These are phyloP conservation scores for Penicillium sp. DNA, from an alignment of 2,329 filamentous ascomycete genomes.

Conservation along the genomic window DNA sequence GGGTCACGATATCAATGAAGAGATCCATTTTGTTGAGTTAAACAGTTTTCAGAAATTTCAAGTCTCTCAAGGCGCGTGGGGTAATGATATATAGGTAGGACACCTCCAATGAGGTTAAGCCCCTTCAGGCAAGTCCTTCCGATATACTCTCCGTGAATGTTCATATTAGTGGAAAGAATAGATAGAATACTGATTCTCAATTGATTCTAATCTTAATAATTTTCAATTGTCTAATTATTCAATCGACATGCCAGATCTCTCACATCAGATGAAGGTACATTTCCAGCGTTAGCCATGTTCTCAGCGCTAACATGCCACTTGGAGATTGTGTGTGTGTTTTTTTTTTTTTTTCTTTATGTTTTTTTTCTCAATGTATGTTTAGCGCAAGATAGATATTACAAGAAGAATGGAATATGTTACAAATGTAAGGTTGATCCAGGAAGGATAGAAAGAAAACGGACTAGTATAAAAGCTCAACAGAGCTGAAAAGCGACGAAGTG, in stretches of 20 bases:
- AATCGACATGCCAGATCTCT: neutral
- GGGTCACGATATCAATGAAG: conserved; percentile 60
- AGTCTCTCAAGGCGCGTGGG: neutral
- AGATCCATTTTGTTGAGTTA: conserved; percentile 9
- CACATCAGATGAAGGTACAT: no score
- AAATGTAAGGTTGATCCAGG: neutral
- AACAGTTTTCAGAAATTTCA: neutral
- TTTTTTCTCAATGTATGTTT: neutral
- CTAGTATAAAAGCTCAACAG: neutral
- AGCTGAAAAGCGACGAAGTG: neutral
- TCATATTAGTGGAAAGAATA: neutral
- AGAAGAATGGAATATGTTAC: neutral
- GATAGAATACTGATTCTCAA: neutral
- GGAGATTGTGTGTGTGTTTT: no score
- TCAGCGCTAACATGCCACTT: neutral
- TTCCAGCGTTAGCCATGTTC: neutral
- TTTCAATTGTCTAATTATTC: neutral
- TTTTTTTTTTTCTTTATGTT: no score
- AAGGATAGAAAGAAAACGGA: neutral
- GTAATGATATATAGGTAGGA: conserved; percentile 8
- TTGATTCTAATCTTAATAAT: no score
- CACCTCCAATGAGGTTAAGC: neutral
- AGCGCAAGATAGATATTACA: neutral
- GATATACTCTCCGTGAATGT: neutral
- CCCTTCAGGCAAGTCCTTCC: conserved; percentile 7